Evolutionary conservation across 345 rosid species (phyloP).

Genomic region (Theobroma cacao): DNA sequence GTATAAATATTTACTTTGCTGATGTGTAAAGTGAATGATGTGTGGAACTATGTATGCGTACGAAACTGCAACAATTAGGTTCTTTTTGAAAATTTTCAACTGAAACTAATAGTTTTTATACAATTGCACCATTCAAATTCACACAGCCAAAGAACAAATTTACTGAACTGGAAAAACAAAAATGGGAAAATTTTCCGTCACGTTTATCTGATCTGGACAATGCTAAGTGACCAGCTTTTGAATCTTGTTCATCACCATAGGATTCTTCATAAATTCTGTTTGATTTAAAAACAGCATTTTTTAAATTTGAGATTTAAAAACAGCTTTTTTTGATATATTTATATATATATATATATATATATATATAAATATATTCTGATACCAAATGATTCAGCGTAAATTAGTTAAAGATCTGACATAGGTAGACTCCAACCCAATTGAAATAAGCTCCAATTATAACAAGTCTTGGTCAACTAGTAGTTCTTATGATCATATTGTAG

Average conservation of each 20-base stretch:
- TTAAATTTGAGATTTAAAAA: no score
- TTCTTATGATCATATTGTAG: neutral
- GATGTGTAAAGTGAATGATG: no score
- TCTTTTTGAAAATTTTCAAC: neutral
- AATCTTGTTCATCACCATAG: conserved; percentile 85
- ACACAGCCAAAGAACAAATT: neutral
- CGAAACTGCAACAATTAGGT: no score
- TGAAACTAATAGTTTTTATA: neutral
- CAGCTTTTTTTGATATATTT: no score
- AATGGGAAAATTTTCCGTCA: no score
- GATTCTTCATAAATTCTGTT: conserved; percentile 86
- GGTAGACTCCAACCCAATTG: neutral
- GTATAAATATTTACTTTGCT: no score
- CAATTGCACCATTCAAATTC: neutral
- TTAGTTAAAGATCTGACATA: neutral
- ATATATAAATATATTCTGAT: neutral
- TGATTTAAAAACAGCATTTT: no score
- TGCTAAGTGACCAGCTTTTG: conserved; percentile 82
- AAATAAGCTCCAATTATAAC: neutral
- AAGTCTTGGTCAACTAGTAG: neutral
- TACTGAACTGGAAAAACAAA: neutral
- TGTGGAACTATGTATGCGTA: no score
- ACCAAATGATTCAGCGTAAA: neutral
- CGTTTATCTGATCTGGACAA: conserved; percentile 67
- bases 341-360: no score